Percentiles rank a stretch among this genome's conserved stretches.
These are phyloP conservation scores for Lachnellula suecica DNA, from an alignment of 2,329 filamentous ascomycete genomes.

Conservation along the genomic window DNA sequence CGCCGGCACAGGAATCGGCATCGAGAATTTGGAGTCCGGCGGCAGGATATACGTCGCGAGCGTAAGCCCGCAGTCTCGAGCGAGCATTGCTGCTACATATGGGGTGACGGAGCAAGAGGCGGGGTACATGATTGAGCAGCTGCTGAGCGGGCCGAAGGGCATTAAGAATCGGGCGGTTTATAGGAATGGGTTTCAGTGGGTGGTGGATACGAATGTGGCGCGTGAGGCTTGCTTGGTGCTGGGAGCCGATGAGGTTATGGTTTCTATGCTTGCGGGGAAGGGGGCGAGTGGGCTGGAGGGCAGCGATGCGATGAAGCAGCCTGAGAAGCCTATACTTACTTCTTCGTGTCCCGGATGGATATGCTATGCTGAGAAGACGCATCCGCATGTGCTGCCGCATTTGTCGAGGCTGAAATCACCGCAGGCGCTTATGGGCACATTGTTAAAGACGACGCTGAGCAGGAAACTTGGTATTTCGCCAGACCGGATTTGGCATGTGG, in stretches of 20 bases:
- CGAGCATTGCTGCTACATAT: conserved; percentile 83
- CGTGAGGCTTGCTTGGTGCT: conserved; percentile 82
- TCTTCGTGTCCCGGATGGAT: conserved; percentile 97
- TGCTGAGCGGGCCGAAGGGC: conserved; percentile 70
- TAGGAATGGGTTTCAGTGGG: conserved; percentile 80
- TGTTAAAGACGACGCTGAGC: conserved; percentile 84
- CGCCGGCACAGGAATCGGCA: conserved; percentile 35
- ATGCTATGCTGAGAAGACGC: conserved; percentile 97
- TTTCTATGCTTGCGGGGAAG: conserved; percentile 28
- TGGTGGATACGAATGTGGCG: conserved; percentile 84
- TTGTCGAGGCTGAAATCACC: conserved; percentile 90
- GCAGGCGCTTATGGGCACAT: conserved; percentile 85
- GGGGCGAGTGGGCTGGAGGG: conserved; percentile 9
- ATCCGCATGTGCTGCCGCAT: conserved; percentile 89
- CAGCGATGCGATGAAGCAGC: conserved; percentile 13
- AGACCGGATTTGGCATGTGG: conserved; percentile 87
- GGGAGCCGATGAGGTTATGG: conserved; percentile 69
- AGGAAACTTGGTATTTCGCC: conserved; percentile 69
- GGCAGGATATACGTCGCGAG: conserved; percentile 88
- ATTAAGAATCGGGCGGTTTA: conserved; percentile 69
- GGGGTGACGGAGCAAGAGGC: conserved; percentile 72
- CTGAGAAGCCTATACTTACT: conserved; percentile 67
- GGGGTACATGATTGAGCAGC: conserved; percentile 77
- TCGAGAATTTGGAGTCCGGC: conserved; percentile 54
- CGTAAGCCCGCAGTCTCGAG: conserved; percentile 86